phyloP scores from a whole-genome alignment of 2,329 filamentous ascomycete species.

The Talaromyces sp. region DNA sequence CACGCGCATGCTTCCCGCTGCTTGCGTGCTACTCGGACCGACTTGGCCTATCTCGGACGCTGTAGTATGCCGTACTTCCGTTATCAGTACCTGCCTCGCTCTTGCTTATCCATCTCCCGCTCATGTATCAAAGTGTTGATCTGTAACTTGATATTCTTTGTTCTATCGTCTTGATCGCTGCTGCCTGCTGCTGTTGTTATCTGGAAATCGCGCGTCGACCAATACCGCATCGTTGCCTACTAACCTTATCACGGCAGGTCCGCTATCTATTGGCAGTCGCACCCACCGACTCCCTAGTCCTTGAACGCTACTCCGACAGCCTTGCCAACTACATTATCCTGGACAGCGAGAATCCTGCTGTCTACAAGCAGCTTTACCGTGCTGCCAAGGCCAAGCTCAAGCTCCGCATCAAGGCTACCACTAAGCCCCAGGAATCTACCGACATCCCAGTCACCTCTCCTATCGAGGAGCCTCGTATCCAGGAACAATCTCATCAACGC shows the following conservation, averaged over 20 bases:
- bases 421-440: constrained; percentile 24
- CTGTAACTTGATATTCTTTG: not conserved
- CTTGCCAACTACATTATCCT: constrained; percentile 76
- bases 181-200: not conserved
- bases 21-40: not conserved
- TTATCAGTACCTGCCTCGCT: constrained; percentile 15
- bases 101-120: constrained; percentile 18
- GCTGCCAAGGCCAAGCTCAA: constrained; percentile 98
- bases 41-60: not conserved
- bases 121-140: not conserved
- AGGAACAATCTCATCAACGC: constrained; percentile 25
- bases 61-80: not conserved
- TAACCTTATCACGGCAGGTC: constrained; percentile 51
- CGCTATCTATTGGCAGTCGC: constrained; percentile 65
- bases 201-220: not conserved
- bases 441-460: constrained; percentile 14
- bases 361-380: constrained; percentile 95
- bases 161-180: not conserved
- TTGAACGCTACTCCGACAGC: constrained; percentile 96
- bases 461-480: constrained; percentile 15
- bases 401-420: constrained; percentile 77
- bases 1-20: not conserved
- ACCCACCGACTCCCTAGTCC: constrained; percentile 59
- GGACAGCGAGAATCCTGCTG: constrained; percentile 69
- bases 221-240: not conserved